phyloP scores from a whole-genome alignment of 805 yeast genomes.

The Zygoascus biomembranicola region DNA sequence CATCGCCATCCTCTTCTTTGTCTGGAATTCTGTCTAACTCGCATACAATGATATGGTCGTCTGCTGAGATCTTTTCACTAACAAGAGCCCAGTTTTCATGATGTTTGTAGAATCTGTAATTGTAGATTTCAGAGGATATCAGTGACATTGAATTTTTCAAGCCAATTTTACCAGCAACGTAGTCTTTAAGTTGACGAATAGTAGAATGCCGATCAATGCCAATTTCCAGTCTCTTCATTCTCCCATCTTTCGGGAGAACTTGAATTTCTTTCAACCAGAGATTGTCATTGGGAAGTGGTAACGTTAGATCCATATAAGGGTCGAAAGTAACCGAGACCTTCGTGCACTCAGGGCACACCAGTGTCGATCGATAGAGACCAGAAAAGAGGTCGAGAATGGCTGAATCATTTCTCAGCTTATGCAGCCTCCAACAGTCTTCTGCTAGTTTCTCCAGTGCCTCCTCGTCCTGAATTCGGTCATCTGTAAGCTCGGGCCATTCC shows the following conservation, averaged over 20 bases:
- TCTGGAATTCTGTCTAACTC: slow-evolving; percentile 29
- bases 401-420: slow-evolving; percentile 75
- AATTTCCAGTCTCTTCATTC: slow-evolving; percentile 44
- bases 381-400: slow-evolving; percentile 78
- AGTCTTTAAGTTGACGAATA: slow-evolving; percentile 51
- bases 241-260: slow-evolving; percentile 26
- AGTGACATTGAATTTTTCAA: slow-evolving; percentile 27
- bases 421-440: slow-evolving; percentile 68
- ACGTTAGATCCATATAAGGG: slow-evolving; percentile 82
- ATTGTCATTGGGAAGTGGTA: slow-evolving; percentile 75
- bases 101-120: slow-evolving; percentile 58
- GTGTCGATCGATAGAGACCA: slow-evolving; percentile 83
- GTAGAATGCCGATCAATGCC: slow-evolving; percentile 62
- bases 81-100: slow-evolving; percentile 53
- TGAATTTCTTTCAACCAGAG: slow-evolving; percentile 62
- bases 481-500: slow-evolving; percentile 74
- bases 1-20: not conserved
- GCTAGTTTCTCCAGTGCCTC: slow-evolving; percentile 52
- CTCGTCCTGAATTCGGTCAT: slow-evolving; percentile 48
- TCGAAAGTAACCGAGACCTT: slow-evolving; percentile 84
- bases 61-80: slow-evolving; percentile 53
- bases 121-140: slow-evolving; percentile 55
- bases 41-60: slow-evolving; percentile 63
- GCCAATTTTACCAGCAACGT: slow-evolving; percentile 42
- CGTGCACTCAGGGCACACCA: slow-evolving; percentile 77